Percentiles rank a stretch among this genome's conserved stretches.
Evolutionary conservation across 148 eudicot genomes (phyloP).

Genomic region (Spergularia marina): DNA sequence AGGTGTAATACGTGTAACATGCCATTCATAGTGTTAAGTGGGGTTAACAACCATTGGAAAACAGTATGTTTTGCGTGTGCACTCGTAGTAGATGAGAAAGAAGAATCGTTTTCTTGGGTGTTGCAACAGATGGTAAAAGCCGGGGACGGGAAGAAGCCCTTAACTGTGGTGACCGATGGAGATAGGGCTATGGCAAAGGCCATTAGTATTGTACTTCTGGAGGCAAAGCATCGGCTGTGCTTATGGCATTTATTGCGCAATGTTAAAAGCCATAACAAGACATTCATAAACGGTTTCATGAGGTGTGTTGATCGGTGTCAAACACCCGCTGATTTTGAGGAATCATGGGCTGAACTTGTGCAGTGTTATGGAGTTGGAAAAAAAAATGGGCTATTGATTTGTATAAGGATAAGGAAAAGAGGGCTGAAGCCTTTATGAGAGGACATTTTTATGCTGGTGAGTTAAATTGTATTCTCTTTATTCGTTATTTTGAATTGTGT

Average conservation of each 20-base stretch:
- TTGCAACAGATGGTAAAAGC: background rate
- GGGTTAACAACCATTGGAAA: too few species aligned
- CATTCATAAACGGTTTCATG: background rate
- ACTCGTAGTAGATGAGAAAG: too few species aligned
- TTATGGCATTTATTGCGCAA: background rate
- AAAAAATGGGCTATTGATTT: background rate
- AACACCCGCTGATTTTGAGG: background rate
- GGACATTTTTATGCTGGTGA: background rate
- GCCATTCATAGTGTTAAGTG: too few species aligned
- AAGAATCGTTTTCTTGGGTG: background rate
- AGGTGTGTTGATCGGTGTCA: background rate
- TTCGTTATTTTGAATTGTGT: background rate
- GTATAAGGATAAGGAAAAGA: background rate
- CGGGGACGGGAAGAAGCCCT: background rate
- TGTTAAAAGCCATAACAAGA: background rate
- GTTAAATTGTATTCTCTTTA: background rate
- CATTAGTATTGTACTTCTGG: too few species aligned
- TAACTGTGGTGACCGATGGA: background rate
- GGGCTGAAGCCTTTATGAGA: background rate
- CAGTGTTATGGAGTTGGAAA: background rate
- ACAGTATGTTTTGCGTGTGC: too few species aligned
- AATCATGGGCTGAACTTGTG: background rate
- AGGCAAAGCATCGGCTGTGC: background rate
- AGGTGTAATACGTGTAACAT: too few species aligned
- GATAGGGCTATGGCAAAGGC: background rate